Evolutionary conservation across 768 basidiomycete species (phyloP), one percentile per base, ranked within the genome.

Genomic region (Clitopilus hobsonii): DNA sequence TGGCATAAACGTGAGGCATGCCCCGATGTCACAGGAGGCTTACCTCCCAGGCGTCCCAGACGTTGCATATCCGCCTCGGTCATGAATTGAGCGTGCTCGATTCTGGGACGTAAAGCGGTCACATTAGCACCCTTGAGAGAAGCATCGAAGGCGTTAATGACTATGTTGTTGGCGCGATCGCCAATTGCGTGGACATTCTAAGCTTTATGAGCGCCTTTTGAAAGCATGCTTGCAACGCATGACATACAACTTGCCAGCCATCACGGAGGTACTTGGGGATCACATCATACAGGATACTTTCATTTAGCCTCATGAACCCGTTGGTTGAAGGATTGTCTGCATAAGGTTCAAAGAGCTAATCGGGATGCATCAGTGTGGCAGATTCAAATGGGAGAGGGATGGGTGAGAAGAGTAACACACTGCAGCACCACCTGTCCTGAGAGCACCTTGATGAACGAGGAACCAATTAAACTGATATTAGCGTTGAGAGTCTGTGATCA

Each of bases 71-170:
- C 94, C 1, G 72, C 74, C n/a, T 77, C 72, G 2, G 81, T 85
- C 69, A 96, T 78, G 62, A 97, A 85, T 68, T 97, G 94, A 6
- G 91, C 92, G 69, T 98, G 94, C 67, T 98, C 94, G 11, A 96
- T 78, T 23, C 94, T 82, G 48, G 91, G 87, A 38, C 93, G 76
- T 47, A 84, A 70, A 23, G 84, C 82, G 24, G 81, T 77, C 7
- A 88, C 82, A 60, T 88, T 81, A 38, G 74, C 74, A 23, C 80
- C 79, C 54, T 79, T 69, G 51, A 92, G 67, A 4, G 85, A 81
- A 18, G 75, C 73, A 67, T 94, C 90, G 60, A 96, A 94, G 0
- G 87, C 85, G 65, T 95, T 85, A 29, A 97, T 68, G 16, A 95
- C 86, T 38, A 92, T 76, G 18, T 84, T 78, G 66, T 96, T 96